These are phyloP conservation scores for Irpex lacteus DNA, from an alignment of 1,284 basidiomycete genomes.

Conservation along the genomic window DNA sequence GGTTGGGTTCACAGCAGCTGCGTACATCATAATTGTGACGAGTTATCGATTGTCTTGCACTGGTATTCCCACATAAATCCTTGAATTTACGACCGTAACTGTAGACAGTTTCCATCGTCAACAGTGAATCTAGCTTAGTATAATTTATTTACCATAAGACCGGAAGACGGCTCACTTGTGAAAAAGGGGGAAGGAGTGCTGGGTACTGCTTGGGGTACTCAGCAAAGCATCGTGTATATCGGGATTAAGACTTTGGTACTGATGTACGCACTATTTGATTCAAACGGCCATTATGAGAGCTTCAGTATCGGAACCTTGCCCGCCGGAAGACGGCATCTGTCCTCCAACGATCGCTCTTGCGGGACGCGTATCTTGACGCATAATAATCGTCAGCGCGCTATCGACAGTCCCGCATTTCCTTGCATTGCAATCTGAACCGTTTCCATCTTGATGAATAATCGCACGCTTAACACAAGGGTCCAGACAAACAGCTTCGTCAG, in stretches of 20 bases:
- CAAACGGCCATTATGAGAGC: not conserved
- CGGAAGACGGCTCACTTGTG: not conserved
- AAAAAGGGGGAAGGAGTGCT: not conserved
- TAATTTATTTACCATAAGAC: not conserved
- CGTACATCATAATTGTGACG: no score
- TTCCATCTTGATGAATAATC: not conserved
- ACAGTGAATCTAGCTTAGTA: no score
- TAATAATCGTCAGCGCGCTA: not conserved
- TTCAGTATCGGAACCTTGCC: not conserved
- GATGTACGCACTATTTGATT: not conserved
- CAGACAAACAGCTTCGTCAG: not conserved
- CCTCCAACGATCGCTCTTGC: not conserved
- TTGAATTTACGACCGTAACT: no score
- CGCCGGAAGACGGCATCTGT: not conserved
- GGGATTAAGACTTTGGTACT: not conserved
- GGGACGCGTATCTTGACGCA: not conserved
- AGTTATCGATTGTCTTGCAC: no score
- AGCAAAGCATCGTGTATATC: not conserved
- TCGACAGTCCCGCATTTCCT: not conserved
- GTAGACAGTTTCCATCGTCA: no score
- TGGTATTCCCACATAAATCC: no score
- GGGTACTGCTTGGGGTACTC: no score
- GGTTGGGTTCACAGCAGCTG: no score
- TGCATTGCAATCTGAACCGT: not conserved
- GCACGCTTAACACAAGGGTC: not conserved